Evolutionary conservation across 352 stramenopile species (phyloP).

Genomic region (Synura sp.): DNA sequence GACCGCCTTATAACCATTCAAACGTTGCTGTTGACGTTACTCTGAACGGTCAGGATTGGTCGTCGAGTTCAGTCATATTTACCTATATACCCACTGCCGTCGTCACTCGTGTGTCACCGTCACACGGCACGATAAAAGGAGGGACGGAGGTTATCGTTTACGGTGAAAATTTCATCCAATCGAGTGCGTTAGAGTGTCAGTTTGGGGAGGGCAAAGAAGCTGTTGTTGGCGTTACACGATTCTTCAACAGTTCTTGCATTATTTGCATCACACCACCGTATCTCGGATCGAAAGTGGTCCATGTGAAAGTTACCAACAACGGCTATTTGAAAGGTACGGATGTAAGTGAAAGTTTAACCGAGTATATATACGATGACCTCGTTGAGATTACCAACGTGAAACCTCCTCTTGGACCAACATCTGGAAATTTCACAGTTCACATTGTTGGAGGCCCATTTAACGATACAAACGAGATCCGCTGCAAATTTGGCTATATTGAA

Average conservation of each 20-base stretch:
- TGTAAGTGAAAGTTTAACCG: background rate
- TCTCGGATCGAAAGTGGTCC: background rate
- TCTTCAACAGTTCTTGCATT: background rate
- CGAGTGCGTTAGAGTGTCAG: background rate
- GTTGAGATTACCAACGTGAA: background rate
- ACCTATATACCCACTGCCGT: background rate
- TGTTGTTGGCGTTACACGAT: background rate
- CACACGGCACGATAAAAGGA: background rate
- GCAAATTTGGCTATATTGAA: conserved; percentile 10
- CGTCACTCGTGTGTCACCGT: background rate
- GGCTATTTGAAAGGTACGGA: background rate
- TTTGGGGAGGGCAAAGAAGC: background rate
- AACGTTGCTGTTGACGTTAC: too few relatives aligned
- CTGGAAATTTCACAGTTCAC: background rate
- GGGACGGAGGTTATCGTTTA: conserved; percentile 14
- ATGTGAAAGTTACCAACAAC: conserved; percentile 5
- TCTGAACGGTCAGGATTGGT: conserved; percentile 29
- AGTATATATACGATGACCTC: conserved; percentile 13
- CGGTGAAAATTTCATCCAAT: conserved; percentile 11
- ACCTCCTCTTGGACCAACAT: background rate
- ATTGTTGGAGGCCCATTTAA: conserved; percentile 21
- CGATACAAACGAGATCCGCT: background rate
- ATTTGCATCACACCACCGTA: conserved; percentile 3
- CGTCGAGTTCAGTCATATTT: background rate
- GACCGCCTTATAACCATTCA: too few relatives aligned